Base-by-base conservation (phyloP, 2,329 filamentous ascomycete species). In the Cordyceps farinosa region DNA sequence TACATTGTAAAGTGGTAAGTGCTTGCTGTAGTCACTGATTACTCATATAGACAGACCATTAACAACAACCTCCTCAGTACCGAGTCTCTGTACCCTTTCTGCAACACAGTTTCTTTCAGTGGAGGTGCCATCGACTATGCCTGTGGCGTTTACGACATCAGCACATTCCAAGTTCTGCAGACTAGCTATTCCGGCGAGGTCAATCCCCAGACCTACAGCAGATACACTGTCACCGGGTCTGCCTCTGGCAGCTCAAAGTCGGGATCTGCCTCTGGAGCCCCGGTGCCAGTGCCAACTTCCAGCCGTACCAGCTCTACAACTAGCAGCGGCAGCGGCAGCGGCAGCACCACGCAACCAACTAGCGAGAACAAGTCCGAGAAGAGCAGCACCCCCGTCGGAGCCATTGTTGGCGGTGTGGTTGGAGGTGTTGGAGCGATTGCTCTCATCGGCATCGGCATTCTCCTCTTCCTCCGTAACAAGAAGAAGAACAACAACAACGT, bases 1-100 rank as follows among this genome's bases (percentile, higher is more conserved):
- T 74, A 70, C 42, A 81, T 77, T 11, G 65, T 79, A 44, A 83
- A 83, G 70, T 83, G 81, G 80, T 82, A 71, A 64, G 72, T 68
- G 45, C 8, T 40, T 27, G 38, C 15, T 22, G 17, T 42, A 22
- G 54, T 3, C 5, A 36, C 36, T 29, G 57, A 40, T 29, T n/a
- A 48, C 34, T 29, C 45, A 50, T 64, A 38, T 66, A 64, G 56
- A 36, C 22, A 15, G 5, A 1, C 29, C 34, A 42, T 68, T 70
- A 66, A 72, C 68, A 50, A 56, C 8, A n/a, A 61, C 30, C 51
- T 22, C 36, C 8, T 40, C 59, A 82, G 79, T 65, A 78, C 79
- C 32, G 70, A 71, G 13, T 65, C 68, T 0, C 64, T 55, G 2
- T 66, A 66, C 2, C 77, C 76, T 0, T 82, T 73, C 66, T 83